Percentiles rank a stretch among this genome's conserved stretches.
Conservation (phyloP, 192 early-diverging fungal species). For the Gryganskiella cystojenkinii region DNA sequence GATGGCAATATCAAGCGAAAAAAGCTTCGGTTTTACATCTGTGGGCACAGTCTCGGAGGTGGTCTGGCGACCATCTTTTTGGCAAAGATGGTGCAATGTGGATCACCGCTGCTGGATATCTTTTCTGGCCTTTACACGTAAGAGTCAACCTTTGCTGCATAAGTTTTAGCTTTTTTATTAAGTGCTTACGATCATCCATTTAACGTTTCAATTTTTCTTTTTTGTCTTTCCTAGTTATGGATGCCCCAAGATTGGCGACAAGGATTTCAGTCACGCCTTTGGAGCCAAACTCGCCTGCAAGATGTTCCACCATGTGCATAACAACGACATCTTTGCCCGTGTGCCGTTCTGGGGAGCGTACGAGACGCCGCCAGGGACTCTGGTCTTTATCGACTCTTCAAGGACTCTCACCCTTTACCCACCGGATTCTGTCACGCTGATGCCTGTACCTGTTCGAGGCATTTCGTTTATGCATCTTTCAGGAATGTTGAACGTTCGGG, state of each 20-base stretch:
- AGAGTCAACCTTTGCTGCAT: no score
- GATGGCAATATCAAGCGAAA: conserved; percentile 41
- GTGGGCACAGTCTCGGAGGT: conserved; percentile 65
- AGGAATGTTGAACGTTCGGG: conserved; percentile 57
- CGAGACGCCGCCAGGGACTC: conserved; percentile 64
- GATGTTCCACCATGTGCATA: conserved; percentile 67
- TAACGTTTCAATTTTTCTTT: neutral
- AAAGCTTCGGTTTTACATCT: conserved; percentile 58
- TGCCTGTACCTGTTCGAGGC: conserved; percentile 58
- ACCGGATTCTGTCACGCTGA: conserved; percentile 58
- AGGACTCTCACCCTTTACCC: conserved; percentile 61
- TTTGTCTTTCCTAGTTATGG: conserved; percentile 42
- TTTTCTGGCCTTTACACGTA: conserved; percentile 65
- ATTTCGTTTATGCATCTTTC: conserved; percentile 67
- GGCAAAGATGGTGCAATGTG: conserved; percentile 63
- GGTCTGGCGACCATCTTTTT: conserved; percentile 62
- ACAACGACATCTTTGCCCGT: conserved; percentile 59
- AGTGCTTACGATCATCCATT: no score
- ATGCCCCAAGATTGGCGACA: conserved; percentile 61
- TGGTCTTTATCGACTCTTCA: conserved; percentile 64
- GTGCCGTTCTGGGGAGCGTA: conserved; percentile 50
- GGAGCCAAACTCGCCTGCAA: conserved; percentile 57
- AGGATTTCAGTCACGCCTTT: conserved; percentile 60
- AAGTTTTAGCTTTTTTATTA: neutral
- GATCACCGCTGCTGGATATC: conserved; percentile 57